phyloP scores from a whole-genome alignment of 495 filamentous ascomycete species.

The Cudoniella acicularis region DNA sequence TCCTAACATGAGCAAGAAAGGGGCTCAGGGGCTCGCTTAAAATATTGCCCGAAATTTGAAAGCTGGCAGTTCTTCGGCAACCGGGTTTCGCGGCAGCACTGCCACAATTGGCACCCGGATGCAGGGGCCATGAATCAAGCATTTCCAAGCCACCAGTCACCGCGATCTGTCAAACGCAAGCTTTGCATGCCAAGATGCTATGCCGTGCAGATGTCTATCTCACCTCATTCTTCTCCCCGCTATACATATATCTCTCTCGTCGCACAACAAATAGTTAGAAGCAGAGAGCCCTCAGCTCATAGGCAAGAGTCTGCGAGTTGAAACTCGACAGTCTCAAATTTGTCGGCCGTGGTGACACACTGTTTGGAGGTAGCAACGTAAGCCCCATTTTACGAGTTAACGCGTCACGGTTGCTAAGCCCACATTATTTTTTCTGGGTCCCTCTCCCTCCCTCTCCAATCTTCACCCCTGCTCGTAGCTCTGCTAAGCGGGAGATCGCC shows the following conservation, averaged over 20 bases:
- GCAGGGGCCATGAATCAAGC: not conserved
- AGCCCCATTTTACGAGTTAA: not conserved
- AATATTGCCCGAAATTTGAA: not conserved
- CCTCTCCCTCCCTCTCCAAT: not conserved
- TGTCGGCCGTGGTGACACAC: not conserved
- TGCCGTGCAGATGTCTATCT: not conserved
- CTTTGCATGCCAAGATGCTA: not conserved
- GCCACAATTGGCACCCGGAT: not conserved
- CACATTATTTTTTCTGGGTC: not conserved
- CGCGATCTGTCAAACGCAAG: too few species aligned
- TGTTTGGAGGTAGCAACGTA: not conserved
- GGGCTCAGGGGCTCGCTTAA: not conserved
- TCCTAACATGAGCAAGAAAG: too few species aligned
- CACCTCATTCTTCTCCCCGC: not conserved
- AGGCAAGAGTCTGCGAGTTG: not conserved
- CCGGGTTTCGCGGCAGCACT: not conserved
- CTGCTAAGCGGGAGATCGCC: not conserved
- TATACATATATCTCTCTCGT: not conserved
- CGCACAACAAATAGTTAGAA: not conserved
- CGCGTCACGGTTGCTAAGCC: not conserved
- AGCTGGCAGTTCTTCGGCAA: not conserved
- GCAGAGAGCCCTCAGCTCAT: not conserved
- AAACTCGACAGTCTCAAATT: not conserved
- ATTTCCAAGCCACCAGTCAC: not conserved
- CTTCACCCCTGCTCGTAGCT: too few species aligned